Percentiles rank a stretch among this genome's conserved stretches.
phyloP scores from a whole-genome alignment of 495 filamentous ascomycete genomes.

The Umbilicaria muhlenbergii region DNA sequence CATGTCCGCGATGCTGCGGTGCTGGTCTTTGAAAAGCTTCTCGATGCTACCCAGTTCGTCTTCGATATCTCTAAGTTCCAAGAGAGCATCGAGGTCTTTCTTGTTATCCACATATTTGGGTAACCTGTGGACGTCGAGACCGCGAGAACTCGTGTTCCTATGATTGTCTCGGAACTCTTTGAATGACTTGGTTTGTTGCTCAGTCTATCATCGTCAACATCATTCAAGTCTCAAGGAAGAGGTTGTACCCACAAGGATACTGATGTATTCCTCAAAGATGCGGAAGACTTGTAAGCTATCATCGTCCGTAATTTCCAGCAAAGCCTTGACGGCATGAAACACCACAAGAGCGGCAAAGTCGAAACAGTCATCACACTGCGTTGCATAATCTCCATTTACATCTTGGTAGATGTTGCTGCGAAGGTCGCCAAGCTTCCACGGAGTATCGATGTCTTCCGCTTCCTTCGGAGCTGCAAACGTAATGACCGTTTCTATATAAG shows the following conservation, averaged over 20 bases:
- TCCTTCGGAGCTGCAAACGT: constrained; percentile 13
- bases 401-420: constrained; percentile 52
- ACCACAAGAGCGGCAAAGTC: constrained; percentile 48
- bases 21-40: constrained; percentile 42
- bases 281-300: constrained; percentile 47
- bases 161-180: constrained; percentile 38
- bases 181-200: constrained; percentile 46
- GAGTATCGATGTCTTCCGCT: constrained; percentile 9
- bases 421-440: constrained; percentile 33
- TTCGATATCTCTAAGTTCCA: constrained; percentile 51
- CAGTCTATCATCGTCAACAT: constrained; percentile 25
- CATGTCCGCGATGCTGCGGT: constrained; percentile 34
- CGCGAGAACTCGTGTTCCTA: constrained; percentile 3
- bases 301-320: constrained; percentile 41
- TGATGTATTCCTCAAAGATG: constrained; percentile 53
- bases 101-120: constrained; percentile 27
- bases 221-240: neutral
- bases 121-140: constrained; percentile 14
- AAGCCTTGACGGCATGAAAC: constrained; percentile 45
- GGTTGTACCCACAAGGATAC: constrained; percentile 33
- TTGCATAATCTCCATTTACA: constrained; percentile 49
- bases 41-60: constrained; percentile 46
- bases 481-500: constrained; percentile 7
- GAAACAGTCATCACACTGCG: constrained; percentile 43
- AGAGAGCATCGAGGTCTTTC: constrained; percentile 44